Percentiles rank a stretch among this genome's conserved stretches.
Conservation (phyloP, 805 yeast species). For the Allodekkera sacchari region DNA sequence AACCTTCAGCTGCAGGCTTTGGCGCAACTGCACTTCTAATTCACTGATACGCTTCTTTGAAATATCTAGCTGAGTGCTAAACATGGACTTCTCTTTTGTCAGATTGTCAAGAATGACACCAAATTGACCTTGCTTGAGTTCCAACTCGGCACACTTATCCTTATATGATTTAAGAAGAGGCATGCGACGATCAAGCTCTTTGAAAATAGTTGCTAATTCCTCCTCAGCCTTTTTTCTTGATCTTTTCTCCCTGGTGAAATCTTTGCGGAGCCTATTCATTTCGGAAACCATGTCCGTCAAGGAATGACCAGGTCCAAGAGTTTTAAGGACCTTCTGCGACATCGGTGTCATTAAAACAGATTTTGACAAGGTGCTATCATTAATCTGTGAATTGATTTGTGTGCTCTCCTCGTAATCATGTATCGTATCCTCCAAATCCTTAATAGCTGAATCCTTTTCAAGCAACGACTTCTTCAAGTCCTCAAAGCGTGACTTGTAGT, state of each 20-base stretch:
- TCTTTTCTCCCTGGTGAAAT: conserved; percentile 58
- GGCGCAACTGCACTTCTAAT: conserved; percentile 35
- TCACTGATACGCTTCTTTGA: conserved; percentile 29
- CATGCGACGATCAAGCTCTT: conserved; percentile 68
- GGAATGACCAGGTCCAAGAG: conserved; percentile 39
- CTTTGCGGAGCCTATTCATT: conserved; percentile 53
- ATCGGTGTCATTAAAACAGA: conserved; percentile 38
- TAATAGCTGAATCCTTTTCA: conserved; percentile 29
- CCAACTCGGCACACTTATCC: conserved; percentile 46
- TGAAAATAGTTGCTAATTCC: conserved; percentile 63
- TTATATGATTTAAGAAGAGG: conserved; percentile 67
- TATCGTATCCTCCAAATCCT: conserved; percentile 35
- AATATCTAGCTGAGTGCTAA: conserved; percentile 13
- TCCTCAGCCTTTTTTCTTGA: conserved; percentile 62
- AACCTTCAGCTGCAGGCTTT: conserved; percentile 47
- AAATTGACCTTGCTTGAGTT: conserved; percentile 48
- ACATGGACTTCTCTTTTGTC: conserved; percentile 32
- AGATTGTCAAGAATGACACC: conserved; percentile 46
- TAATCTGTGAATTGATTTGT: conserved; percentile 4
- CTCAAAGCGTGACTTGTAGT: conserved; percentile 29
- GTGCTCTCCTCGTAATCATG: conserved; percentile 31
- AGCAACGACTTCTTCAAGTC: conserved; percentile 27
- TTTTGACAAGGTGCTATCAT: conserved; percentile 11
- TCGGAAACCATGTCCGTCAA: conserved; percentile 61
- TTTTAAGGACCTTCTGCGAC: conserved; percentile 45